These are phyloP conservation scores for Skeletonema potamos DNA, from an alignment of 108 stramenopile genomes.

Conservation along the genomic window DNA sequence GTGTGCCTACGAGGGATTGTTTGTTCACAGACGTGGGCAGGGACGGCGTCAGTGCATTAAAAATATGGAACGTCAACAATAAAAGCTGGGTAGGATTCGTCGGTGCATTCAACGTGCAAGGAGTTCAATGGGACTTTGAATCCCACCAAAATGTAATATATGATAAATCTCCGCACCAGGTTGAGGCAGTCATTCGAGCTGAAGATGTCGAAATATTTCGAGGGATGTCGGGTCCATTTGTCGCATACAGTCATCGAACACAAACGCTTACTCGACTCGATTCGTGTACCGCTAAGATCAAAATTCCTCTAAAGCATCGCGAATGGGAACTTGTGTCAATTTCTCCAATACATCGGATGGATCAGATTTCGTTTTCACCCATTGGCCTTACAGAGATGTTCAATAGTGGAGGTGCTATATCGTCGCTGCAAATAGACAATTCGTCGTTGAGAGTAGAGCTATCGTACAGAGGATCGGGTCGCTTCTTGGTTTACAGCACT, in stretches of 20 bases:
- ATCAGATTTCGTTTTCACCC: slow-evolving; percentile 29
- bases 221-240: slow-evolving; percentile 23
- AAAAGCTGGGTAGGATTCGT: slow-evolving; percentile 29
- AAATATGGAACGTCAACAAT: slow-evolving; percentile 45
- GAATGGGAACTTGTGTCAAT: slow-evolving; percentile 50
- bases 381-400: slow-evolving; percentile 54
- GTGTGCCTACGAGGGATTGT: slow-evolving; percentile 43
- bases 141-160: slow-evolving; percentile 40
- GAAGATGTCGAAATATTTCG: slow-evolving; percentile 31
- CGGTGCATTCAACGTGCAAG: slow-evolving; percentile 52
- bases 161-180: slow-evolving; percentile 11
- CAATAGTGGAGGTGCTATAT: slow-evolving; percentile 50
- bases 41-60: slow-evolving; percentile 42
- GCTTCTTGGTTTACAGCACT: slow-evolving; percentile 32
- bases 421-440: background rate
- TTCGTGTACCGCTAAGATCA: slow-evolving; percentile 12
- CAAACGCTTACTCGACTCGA: slow-evolving; percentile 15
- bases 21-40: slow-evolving; percentile 47
- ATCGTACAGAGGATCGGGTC: slow-evolving; percentile 42
- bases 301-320: slow-evolving; percentile 11
- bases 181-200: slow-evolving; percentile 18
- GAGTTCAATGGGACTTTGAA: slow-evolving; percentile 50
- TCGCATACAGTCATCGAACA: slow-evolving; percentile 27
- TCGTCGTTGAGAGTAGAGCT: slow-evolving; percentile 25
- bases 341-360: slow-evolving; percentile 7